These are phyloP conservation scores for Diaporthe sp. DNA, from an alignment of 2,329 filamentous ascomycete genomes.

Conservation along the genomic window DNA sequence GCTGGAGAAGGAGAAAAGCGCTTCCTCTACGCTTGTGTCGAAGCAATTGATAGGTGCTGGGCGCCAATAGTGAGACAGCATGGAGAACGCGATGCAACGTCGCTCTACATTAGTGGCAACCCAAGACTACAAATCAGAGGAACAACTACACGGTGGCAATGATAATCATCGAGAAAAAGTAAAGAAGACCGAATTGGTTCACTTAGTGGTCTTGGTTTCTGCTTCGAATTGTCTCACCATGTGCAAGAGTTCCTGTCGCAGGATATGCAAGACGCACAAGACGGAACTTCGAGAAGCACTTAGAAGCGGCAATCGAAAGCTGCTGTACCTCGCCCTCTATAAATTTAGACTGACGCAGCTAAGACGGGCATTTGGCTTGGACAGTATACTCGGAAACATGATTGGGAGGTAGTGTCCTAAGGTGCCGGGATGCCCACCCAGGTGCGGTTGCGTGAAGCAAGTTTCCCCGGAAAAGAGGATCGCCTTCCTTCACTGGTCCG, in stretches of 20 bases:
- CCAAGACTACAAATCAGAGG: conserved; percentile 8
- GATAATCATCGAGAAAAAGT: not conserved
- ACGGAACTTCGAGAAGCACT: not conserved
- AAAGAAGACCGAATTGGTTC: not conserved
- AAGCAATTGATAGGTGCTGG: not conserved
- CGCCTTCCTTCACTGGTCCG: not conserved
- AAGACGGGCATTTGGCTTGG: not conserved
- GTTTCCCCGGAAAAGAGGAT: not conserved
- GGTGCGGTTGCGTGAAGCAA: not conserved
- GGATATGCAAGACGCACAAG: no score
- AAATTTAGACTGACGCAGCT: no score
- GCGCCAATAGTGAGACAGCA: not conserved
- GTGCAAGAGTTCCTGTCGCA: not conserved
- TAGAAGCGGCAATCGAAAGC: not conserved
- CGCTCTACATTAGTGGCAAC: conserved; percentile 22
- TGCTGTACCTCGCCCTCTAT: not conserved
- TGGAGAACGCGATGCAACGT: conserved; percentile 4
- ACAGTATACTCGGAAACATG: not conserved
- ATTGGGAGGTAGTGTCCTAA: not conserved
- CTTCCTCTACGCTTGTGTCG: not conserved
- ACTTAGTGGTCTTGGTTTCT: not conserved
- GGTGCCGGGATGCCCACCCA: no score
- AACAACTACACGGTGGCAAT: not conserved
- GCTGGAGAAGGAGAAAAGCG: not conserved
- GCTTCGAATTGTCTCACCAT: not conserved